phyloP scores from a whole-genome alignment of 306 rosid genomes.

The Prunus davidiana region DNA sequence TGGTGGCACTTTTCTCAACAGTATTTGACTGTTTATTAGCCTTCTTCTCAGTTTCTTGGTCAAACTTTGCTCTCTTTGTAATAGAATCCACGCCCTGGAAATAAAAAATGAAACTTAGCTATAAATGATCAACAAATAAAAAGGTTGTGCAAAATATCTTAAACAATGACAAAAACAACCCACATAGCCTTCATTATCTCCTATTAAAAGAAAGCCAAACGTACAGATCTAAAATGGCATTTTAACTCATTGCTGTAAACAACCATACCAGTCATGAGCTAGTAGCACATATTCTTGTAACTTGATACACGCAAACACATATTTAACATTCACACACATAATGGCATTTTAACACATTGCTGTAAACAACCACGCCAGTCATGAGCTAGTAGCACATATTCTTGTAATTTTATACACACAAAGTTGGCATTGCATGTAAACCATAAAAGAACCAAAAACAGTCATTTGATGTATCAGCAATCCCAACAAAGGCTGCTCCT shows the following conservation, averaged over 20 bases:
- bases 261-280: background rate
- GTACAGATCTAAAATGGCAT: background rate
- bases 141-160: background rate
- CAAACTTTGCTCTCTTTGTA: slow-evolving; percentile 61
- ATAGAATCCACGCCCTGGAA: slow-evolving; percentile 59
- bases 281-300: background rate
- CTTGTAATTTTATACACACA: background rate
- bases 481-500: background rate
- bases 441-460: background rate
- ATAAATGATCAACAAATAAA: background rate
- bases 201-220: background rate
- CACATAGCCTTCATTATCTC: background rate
- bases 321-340: background rate
- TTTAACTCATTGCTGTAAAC: background rate
- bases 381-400: background rate
- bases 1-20: slow-evolving; percentile 30
- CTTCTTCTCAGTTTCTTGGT: slow-evolving; percentile 47
- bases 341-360: background rate
- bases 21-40: slow-evolving; percentile 28
- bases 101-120: background rate
- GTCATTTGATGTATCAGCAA: background rate
- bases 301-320: background rate
- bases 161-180: background rate
- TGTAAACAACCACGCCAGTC: background rate
- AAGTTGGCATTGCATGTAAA: background rate